These are phyloP conservation scores for Helichrysum umbraculigerum DNA, from an alignment of 129 eudicot genomes.

Conservation along the genomic window DNA sequence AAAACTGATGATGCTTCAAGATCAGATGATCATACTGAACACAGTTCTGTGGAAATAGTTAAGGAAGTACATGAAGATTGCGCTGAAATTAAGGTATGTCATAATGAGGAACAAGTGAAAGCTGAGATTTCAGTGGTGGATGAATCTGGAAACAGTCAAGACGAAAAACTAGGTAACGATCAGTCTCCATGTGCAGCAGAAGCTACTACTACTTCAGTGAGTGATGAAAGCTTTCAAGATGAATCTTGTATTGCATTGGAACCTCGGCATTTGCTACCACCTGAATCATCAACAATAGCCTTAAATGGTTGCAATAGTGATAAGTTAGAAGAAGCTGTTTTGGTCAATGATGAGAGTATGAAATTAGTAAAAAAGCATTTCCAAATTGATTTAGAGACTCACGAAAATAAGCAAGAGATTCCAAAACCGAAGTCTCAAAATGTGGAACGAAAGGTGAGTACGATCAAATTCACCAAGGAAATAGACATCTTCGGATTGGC, in stretches of 20 bases:
- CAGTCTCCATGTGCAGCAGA: slow-evolving; percentile 29
- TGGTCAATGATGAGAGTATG: slow-evolving; percentile 36
- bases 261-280: background rate
- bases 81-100: background rate
- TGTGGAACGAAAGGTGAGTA: slow-evolving; percentile 51
- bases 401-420: slow-evolving; percentile 30
- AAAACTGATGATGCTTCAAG: slow-evolving; percentile 35
- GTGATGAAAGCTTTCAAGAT: slow-evolving; percentile 26
- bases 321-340: slow-evolving; percentile 38
- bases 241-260: slow-evolving; percentile 10
- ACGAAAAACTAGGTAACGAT: slow-evolving; percentile 7
- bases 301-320: background rate
- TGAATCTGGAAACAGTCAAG: slow-evolving; percentile 30
- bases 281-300: slow-evolving; percentile 7
- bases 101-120: slow-evolving; percentile 11
- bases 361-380: slow-evolving; percentile 31
- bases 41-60: slow-evolving; percentile 23
- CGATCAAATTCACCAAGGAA: slow-evolving; percentile 3
- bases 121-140: slow-evolving; percentile 24
- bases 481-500: background rate
- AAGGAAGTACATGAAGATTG: slow-evolving; percentile 22
- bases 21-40: slow-evolving; percentile 25
- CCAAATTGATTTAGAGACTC: slow-evolving; percentile 31
- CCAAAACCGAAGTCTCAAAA: slow-evolving; percentile 33
- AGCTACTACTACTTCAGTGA: slow-evolving; percentile 31